Percentiles rank a stretch among this genome's conserved stretches.
phyloP scores from a whole-genome alignment of 805 yeast species.

The Yarrowia porcina region DNA sequence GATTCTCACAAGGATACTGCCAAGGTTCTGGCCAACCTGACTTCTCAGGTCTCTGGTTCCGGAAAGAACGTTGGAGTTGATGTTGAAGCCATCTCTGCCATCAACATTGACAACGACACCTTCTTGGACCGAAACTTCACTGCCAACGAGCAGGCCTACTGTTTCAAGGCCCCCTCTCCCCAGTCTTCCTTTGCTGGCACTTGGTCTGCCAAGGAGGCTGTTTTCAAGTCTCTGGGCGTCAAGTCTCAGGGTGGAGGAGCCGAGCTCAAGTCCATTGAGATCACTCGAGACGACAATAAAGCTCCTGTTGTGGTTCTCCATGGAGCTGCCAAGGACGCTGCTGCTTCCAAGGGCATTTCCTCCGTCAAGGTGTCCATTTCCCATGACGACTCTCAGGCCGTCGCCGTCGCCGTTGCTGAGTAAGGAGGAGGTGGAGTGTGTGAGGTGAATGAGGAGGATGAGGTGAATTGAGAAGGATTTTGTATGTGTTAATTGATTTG shows the following conservation, averaged over 20 bases:
- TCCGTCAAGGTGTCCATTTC: constrained; percentile 83
- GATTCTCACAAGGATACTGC: constrained; percentile 58
- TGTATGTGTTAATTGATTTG: background rate
- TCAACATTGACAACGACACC: constrained; percentile 85
- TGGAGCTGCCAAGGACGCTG: constrained; percentile 76
- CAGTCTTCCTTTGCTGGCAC: constrained; percentile 94
- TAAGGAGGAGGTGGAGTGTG: constrained; percentile 5
- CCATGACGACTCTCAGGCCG: constrained; percentile 95
- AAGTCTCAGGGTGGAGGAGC: constrained; percentile 94
- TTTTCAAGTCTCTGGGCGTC: constrained; percentile 90
- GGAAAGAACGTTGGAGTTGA: constrained; percentile 87
- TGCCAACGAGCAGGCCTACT: constrained; percentile 70
- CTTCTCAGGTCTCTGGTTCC: constrained; percentile 47
- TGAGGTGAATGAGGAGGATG: background rate
- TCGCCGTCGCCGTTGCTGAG: constrained; percentile 81
- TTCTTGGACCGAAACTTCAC: constrained; percentile 93
- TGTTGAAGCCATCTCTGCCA: constrained; percentile 79
- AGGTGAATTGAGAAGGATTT: background rate
- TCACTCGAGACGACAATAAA: constrained; percentile 61
- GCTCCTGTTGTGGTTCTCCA: constrained; percentile 77
- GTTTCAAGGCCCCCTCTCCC: constrained; percentile 67
- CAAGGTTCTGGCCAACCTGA: constrained; percentile 54
- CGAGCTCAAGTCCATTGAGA: constrained; percentile 85
- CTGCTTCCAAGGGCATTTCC: constrained; percentile 64
- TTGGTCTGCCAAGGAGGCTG: constrained; percentile 99